phyloP scores from a whole-genome alignment of 495 filamentous ascomycete genomes.

The Parathielavia hyrcaniae region DNA sequence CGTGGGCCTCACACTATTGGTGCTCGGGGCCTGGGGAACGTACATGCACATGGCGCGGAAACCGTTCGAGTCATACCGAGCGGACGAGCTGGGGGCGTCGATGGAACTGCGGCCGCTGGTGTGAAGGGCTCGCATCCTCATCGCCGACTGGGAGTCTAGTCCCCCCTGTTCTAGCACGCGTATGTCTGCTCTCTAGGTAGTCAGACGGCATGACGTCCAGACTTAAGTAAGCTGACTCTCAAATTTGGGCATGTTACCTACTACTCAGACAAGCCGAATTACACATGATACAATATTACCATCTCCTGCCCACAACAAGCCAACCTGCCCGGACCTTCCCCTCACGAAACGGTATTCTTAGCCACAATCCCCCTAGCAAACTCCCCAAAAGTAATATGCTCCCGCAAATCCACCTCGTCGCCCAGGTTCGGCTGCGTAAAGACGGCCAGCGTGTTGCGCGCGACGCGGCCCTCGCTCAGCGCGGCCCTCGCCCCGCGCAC shows the following conservation, averaged over 20 bases:
- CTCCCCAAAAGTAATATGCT: slow-evolving; percentile 71
- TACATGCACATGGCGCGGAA: neutral
- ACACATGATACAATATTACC: neutral
- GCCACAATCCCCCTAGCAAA: slow-evolving; percentile 81
- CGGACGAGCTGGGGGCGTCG: neutral
- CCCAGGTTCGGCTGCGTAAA: slow-evolving; percentile 95
- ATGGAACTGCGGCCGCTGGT: neutral
- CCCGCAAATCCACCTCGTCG: slow-evolving; percentile 70
- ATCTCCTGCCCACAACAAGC: neutral
- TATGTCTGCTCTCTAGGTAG: too few relatives aligned
- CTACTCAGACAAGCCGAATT: neutral
- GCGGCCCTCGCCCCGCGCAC: slow-evolving; percentile 62
- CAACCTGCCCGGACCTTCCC: too few relatives aligned
- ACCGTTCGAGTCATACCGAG: neutral
- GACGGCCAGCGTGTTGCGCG: slow-evolving; percentile 89
- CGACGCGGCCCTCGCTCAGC: slow-evolving; percentile 49
- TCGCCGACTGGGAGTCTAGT: neutral
- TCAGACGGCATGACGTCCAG: too few relatives aligned
- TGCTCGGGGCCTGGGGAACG: neutral
- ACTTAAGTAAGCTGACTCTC: neutral
- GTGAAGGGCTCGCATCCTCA: neutral
- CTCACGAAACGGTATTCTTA: slow-evolving; percentile 58
- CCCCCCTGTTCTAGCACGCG: too few relatives aligned
- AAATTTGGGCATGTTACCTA: too few relatives aligned
- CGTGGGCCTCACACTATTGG: neutral